These are phyloP conservation scores for Pleurotus platypus DNA, from an alignment of 768 basidiomycete species.

Conservation along the genomic window DNA sequence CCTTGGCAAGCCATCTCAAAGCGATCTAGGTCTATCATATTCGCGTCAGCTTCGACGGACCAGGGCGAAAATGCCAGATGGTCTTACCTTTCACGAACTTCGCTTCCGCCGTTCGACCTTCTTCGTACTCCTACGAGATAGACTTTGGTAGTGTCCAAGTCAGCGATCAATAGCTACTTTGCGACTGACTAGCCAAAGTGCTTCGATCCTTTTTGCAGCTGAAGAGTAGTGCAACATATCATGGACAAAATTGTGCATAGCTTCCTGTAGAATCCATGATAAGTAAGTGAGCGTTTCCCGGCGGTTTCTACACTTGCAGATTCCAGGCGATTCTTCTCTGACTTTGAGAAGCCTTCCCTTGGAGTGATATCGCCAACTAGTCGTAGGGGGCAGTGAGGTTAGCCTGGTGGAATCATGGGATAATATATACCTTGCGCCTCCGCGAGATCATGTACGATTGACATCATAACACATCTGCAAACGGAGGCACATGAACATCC, in stretches of 20 bases:
- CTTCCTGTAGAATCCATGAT: slow-evolving; percentile 46
- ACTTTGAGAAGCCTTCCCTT: slow-evolving; percentile 78
- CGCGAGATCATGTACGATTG: slow-evolving; percentile 90
- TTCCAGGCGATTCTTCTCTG: slow-evolving; percentile 77
- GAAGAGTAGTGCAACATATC: slow-evolving; percentile 83
- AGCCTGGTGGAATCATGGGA: not conserved
- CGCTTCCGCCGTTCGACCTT: slow-evolving; percentile 66
- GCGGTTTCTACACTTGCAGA: slow-evolving; percentile 32
- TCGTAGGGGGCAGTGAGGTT: not conserved
- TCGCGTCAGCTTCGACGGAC: not conserved
- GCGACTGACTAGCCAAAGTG: slow-evolving; percentile 65
- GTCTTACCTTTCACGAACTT: slow-evolving; percentile 80
- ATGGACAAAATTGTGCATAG: slow-evolving; percentile 86
- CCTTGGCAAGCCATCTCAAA: slow-evolving; percentile 90
- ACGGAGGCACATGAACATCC: not conserved
- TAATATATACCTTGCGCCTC: slow-evolving; percentile 75
- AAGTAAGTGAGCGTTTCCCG: not conserved
- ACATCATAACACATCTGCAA: slow-evolving; percentile 81
- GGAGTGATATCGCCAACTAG: slow-evolving; percentile 93
- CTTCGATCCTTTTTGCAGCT: slow-evolving; percentile 62
- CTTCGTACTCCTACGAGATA: slow-evolving; percentile 76
- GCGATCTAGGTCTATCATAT: slow-evolving; percentile 66
- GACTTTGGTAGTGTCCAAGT: no score
- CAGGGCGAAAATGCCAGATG: not conserved
- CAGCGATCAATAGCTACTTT: not conserved